A percentile compares a stretch with the other conserved stretches of the same genome.
Evolutionary conservation across 1,139 yeast species (phyloP).

Genomic region (Citeromyces siamensis): DNA sequence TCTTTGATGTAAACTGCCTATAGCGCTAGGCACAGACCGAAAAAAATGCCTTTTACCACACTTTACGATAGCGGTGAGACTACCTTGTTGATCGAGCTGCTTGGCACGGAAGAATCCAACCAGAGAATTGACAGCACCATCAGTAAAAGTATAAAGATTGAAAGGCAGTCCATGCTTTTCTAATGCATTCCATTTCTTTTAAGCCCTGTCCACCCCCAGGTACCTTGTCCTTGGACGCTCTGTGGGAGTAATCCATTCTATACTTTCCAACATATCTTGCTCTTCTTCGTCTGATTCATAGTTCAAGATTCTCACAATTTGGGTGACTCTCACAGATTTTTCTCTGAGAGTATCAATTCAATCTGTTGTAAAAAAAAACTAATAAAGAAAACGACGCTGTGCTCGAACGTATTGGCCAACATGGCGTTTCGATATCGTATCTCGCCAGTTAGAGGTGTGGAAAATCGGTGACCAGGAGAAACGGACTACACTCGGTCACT

Average conservation of each 20-base stretch:
- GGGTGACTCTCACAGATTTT: constrained; percentile 70
- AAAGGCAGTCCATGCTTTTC: no score
- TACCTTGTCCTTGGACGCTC: constrained; percentile 53
- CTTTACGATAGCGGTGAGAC: constrained; percentile 57
- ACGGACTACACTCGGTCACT: no score
- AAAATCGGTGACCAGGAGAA: no score
- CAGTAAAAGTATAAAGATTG: no score
- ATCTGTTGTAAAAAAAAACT: no score
- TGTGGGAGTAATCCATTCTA: constrained; percentile 66
- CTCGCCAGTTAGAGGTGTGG: no score
- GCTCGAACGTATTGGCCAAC: no score
- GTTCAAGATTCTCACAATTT: constrained; percentile 69
- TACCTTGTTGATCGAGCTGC: constrained; percentile 44
- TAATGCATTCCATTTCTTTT: constrained; percentile 11
- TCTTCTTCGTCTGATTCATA: constrained; percentile 67
- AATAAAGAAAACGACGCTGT: no score
- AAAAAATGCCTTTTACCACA: constrained; percentile 43
- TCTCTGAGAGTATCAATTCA: constrained; percentile 69
- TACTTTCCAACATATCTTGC: constrained; percentile 16
- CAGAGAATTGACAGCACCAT: constrained; percentile 5
- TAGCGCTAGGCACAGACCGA: no score
- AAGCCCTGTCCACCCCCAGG: constrained; percentile 30
- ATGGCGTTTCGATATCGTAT: no score
- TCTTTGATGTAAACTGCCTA: constrained; percentile 1
- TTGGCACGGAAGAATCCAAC: constrained; percentile 34